A percentile compares a stretch with the other conserved stretches of the same genome.
Conservation (phyloP, 148 eudicot genomes). For the Persicaria tinctoria region DNA sequence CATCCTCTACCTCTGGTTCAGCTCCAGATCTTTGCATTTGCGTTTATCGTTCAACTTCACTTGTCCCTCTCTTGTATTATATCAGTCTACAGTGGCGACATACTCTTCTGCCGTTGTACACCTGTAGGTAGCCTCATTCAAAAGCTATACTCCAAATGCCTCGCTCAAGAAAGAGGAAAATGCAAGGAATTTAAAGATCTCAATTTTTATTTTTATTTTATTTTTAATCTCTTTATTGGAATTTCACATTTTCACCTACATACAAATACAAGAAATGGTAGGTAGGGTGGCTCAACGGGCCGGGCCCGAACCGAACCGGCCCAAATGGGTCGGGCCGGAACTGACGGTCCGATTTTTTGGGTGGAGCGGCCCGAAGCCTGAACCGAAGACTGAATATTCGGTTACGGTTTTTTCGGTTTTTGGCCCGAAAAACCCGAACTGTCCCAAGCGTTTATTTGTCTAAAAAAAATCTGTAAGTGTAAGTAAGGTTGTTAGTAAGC, state of each 20-base stretch:
- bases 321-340: no score
- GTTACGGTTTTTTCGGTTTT: no score
- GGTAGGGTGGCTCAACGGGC: no score
- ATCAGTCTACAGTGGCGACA: neutral
- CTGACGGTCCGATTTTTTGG: no score
- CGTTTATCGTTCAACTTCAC: neutral
- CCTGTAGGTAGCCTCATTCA: neutral
- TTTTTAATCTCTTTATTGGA: neutral
- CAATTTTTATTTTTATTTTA: neutral
- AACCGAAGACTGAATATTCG: no score
- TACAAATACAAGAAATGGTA: neutral
- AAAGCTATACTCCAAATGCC: neutral
- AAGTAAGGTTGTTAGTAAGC: no score
- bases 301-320: no score
- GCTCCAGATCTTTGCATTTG: conserved; percentile 28
- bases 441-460: no score
- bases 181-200: neutral
- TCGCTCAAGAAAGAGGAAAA: neutral
- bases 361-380: no score
- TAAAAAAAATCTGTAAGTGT: no score
- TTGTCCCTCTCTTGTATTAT: neutral
- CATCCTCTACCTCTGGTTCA: conserved; percentile 38
- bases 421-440: no score
- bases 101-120: neutral
- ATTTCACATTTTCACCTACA: neutral